Base-by-base conservation (phyloP, 331 rosid species). In the Acacia concinna region DNA sequence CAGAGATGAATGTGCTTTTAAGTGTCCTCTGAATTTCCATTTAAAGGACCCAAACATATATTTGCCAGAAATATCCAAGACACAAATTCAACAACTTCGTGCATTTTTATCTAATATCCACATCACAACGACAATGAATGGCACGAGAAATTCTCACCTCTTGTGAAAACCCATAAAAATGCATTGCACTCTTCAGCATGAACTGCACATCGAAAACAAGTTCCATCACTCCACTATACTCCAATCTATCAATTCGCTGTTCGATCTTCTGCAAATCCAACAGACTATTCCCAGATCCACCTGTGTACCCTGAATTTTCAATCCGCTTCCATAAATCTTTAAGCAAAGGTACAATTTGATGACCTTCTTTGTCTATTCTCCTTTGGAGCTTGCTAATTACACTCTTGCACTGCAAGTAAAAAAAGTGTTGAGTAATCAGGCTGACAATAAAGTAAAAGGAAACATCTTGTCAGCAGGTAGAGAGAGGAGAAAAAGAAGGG, bases 291-390 rank as follows among this genome's bases (percentile, higher is more conserved):
- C 90, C 90, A 13, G 89, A 83, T 81, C 92, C 97, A 79, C 88
- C 89, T 18, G 79, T 31, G 63, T 79, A 60, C 64, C 92, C 92
- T 81, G 97, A 87, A 79, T 80, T 92, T 74, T 91, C 97, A 32
- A 88, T 82, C 87, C 85, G 87, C 84, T 95, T 95, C 99, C 98
- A 95, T 82, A 95, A 83, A 82, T 89, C 98, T 44, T 92, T 90
- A 63, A 95, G 89, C 91, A 91, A 73, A 76, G 99, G 99, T 70
- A 95, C 92, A 63, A 95, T 93, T 83, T 93, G 93, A 62, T 80
- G 88, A 71, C 99, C 99, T 86, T 90, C 99, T 89, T 93, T 93
- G 41, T 89, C 99, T 68, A 93, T 85, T 90, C 87, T 87, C 90
- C 92, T 91, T 77, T 95, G 98, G 66, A 95, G 87, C 84, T 90